Percentiles rank a stretch among this genome's conserved stretches.
These are phyloP conservation scores for Bimuria novae-zelandiae DNA, from an alignment of 2,329 filamentous ascomycete genomes.

Conservation along the genomic window DNA sequence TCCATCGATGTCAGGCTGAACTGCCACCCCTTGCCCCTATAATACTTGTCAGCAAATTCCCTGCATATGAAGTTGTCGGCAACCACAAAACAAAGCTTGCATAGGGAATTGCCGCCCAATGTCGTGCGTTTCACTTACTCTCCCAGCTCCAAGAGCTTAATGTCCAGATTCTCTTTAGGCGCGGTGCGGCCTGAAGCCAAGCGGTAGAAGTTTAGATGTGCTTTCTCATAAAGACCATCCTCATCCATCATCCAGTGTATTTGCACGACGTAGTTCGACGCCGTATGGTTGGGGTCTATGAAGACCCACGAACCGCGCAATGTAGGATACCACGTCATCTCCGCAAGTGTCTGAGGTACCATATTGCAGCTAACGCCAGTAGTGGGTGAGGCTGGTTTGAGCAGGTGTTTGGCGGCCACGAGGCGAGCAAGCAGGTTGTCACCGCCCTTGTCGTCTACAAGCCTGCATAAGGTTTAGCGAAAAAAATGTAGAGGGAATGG, in stretches of 20 bases:
- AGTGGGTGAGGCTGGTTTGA: constrained; percentile 30
- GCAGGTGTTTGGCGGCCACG: constrained; percentile 19
- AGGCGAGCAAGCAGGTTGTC: constrained; percentile 27
- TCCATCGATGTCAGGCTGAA: constrained; percentile 36
- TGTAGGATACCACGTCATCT: constrained; percentile 23
- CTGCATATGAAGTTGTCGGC: no score
- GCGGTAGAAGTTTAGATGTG: constrained; percentile 25
- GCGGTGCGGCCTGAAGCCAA: constrained; percentile 18
- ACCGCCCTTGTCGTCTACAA: constrained; percentile 23
- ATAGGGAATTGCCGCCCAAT: no score
- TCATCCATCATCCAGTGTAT: constrained; percentile 40
- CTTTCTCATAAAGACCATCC: constrained; percentile 37
- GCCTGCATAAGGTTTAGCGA: constrained; percentile 18
- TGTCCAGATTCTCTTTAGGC: constrained; percentile 32
- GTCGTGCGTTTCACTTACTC: no score
- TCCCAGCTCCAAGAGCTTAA: constrained; percentile 40
- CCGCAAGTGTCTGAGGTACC: constrained; percentile 18
- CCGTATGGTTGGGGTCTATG: constrained; percentile 25
- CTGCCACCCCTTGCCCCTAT: constrained; percentile 36
- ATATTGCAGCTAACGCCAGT: constrained; percentile 27
- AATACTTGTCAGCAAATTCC: constrained; percentile 9
- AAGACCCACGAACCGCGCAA: constrained; percentile 38
- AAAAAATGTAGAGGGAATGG: not conserved
- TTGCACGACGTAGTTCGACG: constrained; percentile 28
- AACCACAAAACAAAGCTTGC: no score